Percentiles rank a stretch among this genome's conserved stretches.
Conservation (phyloP, 352 stramenopile genomes). For the Pythium guiyangense region DNA sequence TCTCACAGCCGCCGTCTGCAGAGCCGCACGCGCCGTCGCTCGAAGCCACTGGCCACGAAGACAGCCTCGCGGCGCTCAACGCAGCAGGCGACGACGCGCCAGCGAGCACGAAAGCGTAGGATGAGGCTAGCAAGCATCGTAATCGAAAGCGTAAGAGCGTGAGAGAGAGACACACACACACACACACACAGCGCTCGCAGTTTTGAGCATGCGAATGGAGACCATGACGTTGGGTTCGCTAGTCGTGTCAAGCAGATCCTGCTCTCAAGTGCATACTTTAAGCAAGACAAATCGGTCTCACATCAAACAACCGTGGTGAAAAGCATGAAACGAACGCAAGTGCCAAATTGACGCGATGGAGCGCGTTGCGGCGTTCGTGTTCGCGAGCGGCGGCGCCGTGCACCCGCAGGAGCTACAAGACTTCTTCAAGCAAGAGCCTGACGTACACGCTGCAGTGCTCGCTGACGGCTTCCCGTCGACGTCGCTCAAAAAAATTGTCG, state of each 20-base stretch:
- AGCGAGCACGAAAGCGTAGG: conserved; percentile 12
- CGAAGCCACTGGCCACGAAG: conserved; percentile 22
- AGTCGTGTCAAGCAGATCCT: too few species aligned
- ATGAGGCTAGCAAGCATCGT: too few species aligned
- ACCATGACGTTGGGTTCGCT: too few species aligned
- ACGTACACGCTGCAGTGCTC: conserved; percentile 1
- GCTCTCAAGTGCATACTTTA: too few species aligned
- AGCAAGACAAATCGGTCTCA: too few species aligned
- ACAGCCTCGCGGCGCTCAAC: conserved; percentile 36
- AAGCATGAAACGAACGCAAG: too few species aligned
- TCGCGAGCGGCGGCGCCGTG: conserved; percentile 12
- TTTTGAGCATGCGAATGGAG: too few species aligned
- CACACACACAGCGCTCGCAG: too few species aligned
- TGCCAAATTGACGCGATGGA: conserved; percentile 7
- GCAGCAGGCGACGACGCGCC: conserved; percentile 29
- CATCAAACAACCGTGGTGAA: too few species aligned
- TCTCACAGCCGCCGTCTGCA: conserved; percentile 16
- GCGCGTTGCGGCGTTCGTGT: conserved; percentile 8
- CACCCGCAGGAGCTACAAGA: conserved; percentile 7
- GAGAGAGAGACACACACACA: neutral
- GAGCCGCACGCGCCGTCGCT: conserved; percentile 10
- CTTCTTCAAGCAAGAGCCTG: conserved; percentile 14
- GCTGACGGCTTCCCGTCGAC: neutral
- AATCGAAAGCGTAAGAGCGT: neutral
- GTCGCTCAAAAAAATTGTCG: conserved; percentile 11